Evolutionary conservation across 495 filamentous ascomycete species (phyloP).

Genomic region (Neurospora sp.): DNA sequence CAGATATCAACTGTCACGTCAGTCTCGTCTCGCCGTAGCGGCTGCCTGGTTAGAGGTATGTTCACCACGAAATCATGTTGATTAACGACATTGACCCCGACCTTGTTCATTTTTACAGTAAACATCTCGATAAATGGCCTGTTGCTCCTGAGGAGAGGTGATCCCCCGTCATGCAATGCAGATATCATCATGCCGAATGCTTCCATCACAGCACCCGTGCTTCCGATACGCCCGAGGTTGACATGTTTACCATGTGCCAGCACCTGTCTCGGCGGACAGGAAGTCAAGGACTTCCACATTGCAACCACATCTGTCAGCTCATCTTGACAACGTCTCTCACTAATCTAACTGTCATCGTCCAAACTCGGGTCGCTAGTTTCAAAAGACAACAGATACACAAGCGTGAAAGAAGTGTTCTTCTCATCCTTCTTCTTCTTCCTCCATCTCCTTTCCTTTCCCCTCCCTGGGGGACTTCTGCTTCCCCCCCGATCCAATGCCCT

Average conservation of each 20-base stretch:
- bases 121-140: not conserved
- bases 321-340: not conserved
- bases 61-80: no score
- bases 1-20: no score
- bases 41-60: no score
- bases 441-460: not conserved
- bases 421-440: not conserved
- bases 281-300: not conserved
- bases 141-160: not conserved
- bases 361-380: not conserved
- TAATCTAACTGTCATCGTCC: not conserved
- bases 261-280: not conserved
- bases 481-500: not conserved
- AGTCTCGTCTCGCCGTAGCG: no score
- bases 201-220: not conserved
- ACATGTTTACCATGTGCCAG: not conserved
- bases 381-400: not conserved
- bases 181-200: not conserved
- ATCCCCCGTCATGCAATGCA: not conserved
- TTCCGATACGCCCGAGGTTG: not conserved
- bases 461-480: not conserved
- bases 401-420: not conserved
- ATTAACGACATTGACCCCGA: no score
- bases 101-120: no score
- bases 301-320: not conserved